Percentiles rank a stretch among this genome's conserved stretches.
These are phyloP conservation scores for Wickerhamiella slavikovae DNA, from an alignment of 805 yeast genomes.

Conservation along the genomic window DNA sequence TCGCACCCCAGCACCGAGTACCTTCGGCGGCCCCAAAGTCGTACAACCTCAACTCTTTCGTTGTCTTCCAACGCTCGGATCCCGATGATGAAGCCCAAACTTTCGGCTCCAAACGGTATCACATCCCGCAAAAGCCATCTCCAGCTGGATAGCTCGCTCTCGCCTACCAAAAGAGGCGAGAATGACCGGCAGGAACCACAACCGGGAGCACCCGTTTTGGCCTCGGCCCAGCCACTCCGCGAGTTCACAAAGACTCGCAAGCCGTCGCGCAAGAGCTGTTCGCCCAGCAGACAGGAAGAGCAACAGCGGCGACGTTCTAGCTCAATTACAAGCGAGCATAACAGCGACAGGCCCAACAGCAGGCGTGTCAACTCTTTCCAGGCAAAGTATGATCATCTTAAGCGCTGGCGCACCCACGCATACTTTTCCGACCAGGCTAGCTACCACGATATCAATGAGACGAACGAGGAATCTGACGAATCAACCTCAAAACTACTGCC, in stretches of 20 bases:
- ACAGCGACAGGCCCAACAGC: not conserved
- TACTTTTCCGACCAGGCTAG: too few species aligned
- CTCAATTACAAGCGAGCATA: not conserved
- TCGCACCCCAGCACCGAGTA: conserved; percentile 16
- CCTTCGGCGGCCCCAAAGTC: conserved; percentile 8
- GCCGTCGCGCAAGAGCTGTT: too few species aligned
- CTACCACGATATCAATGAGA: conserved; percentile 15
- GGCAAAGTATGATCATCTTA: conserved; percentile 12
- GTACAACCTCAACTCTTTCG: conserved; percentile 7
- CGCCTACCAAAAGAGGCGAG: not conserved
- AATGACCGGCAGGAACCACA: too few species aligned
- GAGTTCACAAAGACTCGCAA: not conserved
- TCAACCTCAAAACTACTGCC: too few species aligned
- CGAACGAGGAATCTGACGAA: conserved; percentile 22
- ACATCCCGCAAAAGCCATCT: not conserved
- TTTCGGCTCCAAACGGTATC: not conserved
- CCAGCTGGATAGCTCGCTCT: not conserved
- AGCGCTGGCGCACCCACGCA: conserved; percentile 10
- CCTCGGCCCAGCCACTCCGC: not conserved
- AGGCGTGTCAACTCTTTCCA: conserved; percentile 9
- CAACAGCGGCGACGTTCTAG: too few species aligned
- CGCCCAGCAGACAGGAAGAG: too few species aligned
- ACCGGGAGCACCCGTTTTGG: not conserved
- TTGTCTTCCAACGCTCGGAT: conserved; percentile 2
- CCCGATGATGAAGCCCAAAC: too few species aligned